A percentile compares a stretch with the other conserved stretches of the same genome.
These are phyloP conservation scores for Schoenoplectus tabernaemontani DNA, from an alignment of 202 grass and related monocot species.

Conservation along the genomic window DNA sequence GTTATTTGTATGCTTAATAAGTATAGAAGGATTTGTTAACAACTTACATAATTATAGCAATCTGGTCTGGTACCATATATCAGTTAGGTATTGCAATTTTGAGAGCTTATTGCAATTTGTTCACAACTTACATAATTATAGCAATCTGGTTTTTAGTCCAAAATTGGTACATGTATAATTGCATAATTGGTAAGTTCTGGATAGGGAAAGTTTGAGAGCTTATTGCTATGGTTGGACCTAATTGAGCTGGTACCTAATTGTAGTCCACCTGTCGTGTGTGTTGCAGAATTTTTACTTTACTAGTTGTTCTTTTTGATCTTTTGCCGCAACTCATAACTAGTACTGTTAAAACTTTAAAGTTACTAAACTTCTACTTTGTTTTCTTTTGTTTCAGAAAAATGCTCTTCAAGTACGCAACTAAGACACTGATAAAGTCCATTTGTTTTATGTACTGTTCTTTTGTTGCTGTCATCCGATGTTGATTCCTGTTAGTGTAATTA, in stretches of 20 bases:
- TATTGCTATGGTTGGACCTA: background rate
- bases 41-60: background rate
- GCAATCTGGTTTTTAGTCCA: background rate
- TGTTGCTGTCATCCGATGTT: background rate
- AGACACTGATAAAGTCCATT: background rate
- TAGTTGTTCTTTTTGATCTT: too few species aligned
- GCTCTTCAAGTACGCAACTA: background rate
- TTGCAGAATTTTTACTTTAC: too few species aligned
- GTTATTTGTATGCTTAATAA: too few species aligned
- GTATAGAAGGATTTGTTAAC: background rate
- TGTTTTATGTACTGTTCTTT: conserved; percentile 16
- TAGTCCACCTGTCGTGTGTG: background rate
- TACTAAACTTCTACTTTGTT: background rate
- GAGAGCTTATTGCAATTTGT: too few species aligned
- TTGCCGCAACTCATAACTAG: background rate
- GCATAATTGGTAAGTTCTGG: background rate
- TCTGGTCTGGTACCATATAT: background rate
- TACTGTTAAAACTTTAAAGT: background rate
- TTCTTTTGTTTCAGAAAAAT: conserved; percentile 19
- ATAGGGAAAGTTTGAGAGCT: background rate
- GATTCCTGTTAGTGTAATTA: conserved; percentile 11
- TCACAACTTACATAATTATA: too few species aligned
- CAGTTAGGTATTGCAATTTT: background rate
- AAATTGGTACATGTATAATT: background rate
- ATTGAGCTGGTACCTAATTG: background rate